Conservation (phyloP, 2,329 filamentous ascomycete species). For the Dothiorella sarmentorum region DNA sequence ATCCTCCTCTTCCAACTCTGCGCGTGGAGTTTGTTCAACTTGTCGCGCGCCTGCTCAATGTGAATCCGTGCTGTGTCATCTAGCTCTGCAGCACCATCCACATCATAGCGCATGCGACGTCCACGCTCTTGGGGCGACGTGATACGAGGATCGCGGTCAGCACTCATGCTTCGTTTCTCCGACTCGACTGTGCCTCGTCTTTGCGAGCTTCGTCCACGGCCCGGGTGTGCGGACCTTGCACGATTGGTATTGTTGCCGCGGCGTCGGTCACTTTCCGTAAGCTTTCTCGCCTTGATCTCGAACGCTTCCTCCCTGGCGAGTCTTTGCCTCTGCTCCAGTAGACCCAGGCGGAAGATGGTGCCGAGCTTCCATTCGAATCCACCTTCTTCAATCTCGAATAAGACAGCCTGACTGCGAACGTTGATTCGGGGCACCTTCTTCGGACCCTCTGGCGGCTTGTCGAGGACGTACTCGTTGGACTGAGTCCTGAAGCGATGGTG, state of each 20-base stretch:
- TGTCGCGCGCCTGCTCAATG: constrained; percentile 70
- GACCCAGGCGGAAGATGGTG: constrained; percentile 85
- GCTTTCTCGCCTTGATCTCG: constrained; percentile 77
- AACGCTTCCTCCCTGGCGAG: constrained; percentile 89
- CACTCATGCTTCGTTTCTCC: constrained; percentile 41
- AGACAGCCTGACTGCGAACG: constrained; percentile 71
- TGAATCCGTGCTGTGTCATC: constrained; percentile 70
- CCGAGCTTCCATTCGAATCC: constrained; percentile 97
- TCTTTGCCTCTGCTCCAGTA: constrained; percentile 85
- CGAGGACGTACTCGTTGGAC: constrained; percentile 81
- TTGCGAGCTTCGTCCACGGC: constrained; percentile 40
- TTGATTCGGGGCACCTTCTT: constrained; percentile 85
- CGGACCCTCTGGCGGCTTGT: constrained; percentile 79
- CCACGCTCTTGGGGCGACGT: constrained; percentile 24
- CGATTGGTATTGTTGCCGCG: constrained; percentile 51
- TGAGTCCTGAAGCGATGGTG: constrained; percentile 87
- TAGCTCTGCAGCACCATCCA: constrained; percentile 70
- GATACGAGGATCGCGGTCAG: constrained; percentile 20
- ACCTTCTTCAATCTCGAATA: constrained; percentile 93
- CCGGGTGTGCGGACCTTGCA: constrained; percentile 50
- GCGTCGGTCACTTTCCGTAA: constrained; percentile 56
- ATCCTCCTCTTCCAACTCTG: constrained; percentile 92
- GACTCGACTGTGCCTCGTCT: constrained; percentile 30
- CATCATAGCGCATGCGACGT: constrained; percentile 67
- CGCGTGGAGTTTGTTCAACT: constrained; percentile 75